A percentile compares a stretch with the other conserved stretches of the same genome.
Conservation (phyloP, 2,329 filamentous ascomycete genomes). For the Apiospora saccharicola region DNA sequence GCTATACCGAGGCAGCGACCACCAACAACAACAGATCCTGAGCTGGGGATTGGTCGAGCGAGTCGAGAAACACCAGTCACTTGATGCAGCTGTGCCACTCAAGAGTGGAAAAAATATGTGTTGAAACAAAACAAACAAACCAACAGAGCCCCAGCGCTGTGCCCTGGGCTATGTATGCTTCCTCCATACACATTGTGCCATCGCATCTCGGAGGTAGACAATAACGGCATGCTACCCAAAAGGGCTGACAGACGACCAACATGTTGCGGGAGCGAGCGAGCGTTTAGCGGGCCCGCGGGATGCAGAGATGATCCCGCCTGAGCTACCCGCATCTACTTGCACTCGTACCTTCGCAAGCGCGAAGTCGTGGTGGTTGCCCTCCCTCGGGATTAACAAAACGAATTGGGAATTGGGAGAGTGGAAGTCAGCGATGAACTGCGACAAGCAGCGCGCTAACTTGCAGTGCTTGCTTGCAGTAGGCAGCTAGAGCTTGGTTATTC, state of each 20-base stretch:
- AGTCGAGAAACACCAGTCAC: neutral
- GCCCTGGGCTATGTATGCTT: neutral
- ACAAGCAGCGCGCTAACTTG: neutral
- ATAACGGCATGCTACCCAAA: neutral
- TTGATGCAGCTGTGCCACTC: slow-evolving; percentile 9
- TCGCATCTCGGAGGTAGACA: neutral
- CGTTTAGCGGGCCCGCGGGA: neutral
- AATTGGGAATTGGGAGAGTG: neutral
- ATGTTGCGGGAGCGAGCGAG: neutral
- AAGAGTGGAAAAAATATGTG: neutral
- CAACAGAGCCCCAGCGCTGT: neutral
- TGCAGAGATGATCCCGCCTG: neutral
- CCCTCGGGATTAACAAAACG: neutral
- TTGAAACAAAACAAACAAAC: neutral
- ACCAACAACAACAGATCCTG: neutral
- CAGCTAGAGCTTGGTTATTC: neutral
- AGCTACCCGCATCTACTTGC: neutral
- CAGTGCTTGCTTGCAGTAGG: too few species aligned
- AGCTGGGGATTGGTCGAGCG: neutral
- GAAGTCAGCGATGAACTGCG: neutral
- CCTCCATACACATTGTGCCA: neutral
- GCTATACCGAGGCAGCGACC: neutral
- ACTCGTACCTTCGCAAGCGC: neutral
- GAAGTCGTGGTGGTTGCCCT: neutral
- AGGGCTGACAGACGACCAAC: neutral